Evolutionary conservation across 2,329 filamentous ascomycete species (phyloP), one percentile per base, ranked within the genome.

Genomic region (Hypoxylon sp.): DNA sequence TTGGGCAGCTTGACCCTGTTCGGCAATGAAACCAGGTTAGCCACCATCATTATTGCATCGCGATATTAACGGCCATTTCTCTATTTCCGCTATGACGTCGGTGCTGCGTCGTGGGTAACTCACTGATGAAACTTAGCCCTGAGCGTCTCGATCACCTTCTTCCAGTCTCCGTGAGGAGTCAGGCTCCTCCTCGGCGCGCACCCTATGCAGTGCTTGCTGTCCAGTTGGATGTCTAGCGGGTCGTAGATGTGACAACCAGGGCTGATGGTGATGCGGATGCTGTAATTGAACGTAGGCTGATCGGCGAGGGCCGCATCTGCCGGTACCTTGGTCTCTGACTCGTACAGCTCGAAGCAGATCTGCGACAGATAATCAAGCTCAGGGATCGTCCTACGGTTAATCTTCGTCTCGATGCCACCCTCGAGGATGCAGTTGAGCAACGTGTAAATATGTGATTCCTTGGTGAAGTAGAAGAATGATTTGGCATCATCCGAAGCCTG

Each of bases 361-460:
- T 98, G 95, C 6, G 91, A 96, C 23, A 99, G 86, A 73, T 99
- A 99, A 74, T 99, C 95, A 27, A 99, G 87, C 76, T 99, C 95
- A 0, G 95, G 95, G 63, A 99, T 99, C 35, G 91, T 92, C 69
- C 92, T 93, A 31, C 96, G 89, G 68, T 92, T 90, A 71, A 99
- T 98, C 79, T 99, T 99, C 20, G 94, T 97, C 71, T 96, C 90
- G 64, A 99, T 91, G 24, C 95, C 96, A 59, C 96, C 95, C 74
- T 99, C 95, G 21, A 99, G 84, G 67, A 99, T 98, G 74, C 94
- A 98, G 75, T 99, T 99, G 56, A 99, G 85, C 4, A 99, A 83
- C 4, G 95, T 99, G 78, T 99, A 99, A 63, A 99, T 97, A 74
- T 99, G 95, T 0, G 92, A 97, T 76, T 99, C 95, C 75, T 99